Evolutionary conservation across 140 eudicot genomes (phyloP).

Genomic region (Stevia rebaudiana): DNA sequence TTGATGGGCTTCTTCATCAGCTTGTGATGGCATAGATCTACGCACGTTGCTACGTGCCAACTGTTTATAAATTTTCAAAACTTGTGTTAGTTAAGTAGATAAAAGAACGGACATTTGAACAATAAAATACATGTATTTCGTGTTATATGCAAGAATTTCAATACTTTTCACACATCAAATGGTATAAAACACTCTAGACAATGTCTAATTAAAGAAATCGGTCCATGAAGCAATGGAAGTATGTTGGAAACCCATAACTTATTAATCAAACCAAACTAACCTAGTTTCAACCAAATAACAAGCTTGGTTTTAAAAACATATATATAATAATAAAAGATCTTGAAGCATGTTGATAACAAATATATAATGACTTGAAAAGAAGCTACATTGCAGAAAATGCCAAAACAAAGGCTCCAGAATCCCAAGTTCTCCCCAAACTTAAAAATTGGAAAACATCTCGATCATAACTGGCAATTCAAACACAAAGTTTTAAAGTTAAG

Average conservation of each 20-base stretch:
- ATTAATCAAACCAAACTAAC: slow-evolving; percentile 3
- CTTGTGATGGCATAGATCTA: slow-evolving; percentile 86
- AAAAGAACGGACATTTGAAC: neutral
- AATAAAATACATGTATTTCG: neutral
- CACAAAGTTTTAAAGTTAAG: neutral
- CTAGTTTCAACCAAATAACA: neutral
- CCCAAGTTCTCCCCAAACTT: neutral
- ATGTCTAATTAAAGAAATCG: neutral
- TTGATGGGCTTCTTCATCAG: slow-evolving; percentile 99
- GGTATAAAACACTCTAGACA: slow-evolving; percentile 3
- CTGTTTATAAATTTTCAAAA: slow-evolving; percentile 37
- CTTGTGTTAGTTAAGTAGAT: slow-evolving; percentile 15
- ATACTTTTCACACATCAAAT: slow-evolving; percentile 1
- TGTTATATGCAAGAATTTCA: neutral
- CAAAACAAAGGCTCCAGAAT: neutral
- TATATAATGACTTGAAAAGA: neutral
- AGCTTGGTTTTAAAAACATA: neutral
- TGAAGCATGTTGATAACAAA: neutral
- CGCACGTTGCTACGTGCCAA: slow-evolving; percentile 93
- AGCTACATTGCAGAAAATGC: slow-evolving; percentile 4
- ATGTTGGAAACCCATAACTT: slow-evolving; percentile 4
- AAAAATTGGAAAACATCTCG: neutral
- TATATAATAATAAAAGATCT: too few relatives aligned
- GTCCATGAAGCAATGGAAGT: slow-evolving; percentile 4
- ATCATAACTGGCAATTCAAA: neutral